Base-by-base conservation (phyloP, 345 rosid species). In the Syzygium grande region DNA sequence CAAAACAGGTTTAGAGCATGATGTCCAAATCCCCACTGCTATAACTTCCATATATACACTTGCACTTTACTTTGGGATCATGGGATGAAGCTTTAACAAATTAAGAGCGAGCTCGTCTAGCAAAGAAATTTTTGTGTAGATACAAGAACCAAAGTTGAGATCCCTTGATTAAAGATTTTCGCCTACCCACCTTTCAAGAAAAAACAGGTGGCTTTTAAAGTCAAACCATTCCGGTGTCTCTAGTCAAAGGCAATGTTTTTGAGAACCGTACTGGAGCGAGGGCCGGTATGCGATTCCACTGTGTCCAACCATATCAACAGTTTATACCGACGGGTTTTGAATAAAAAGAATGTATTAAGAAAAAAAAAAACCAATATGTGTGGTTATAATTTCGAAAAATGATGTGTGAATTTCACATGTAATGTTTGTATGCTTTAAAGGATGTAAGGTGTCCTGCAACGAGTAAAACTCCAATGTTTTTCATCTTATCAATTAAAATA, bases 171-270 rank as follows among this genome's bases (percentile, higher is more conserved):
- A 58, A 58, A 58, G n/a, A 23, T 56, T 58, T 27, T 59, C 15
- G 2, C 29, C 65, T 59, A 59, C 0, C 14, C 7, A 59, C 30
- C 30, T 27, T 38, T 3, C 4, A 38, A 38, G 41, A 41, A 41
- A 41, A 41, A 41, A 41, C 1, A 6, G 6, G 43, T 1, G 43
- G 6, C 43, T 41, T 41, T 59, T 2, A 25, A 27, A 11, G 65
- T 11, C 7, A 0, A 41, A 4, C 43, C 5, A 41, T 41, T 4
- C 43, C 6, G 0, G 1, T 0, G n/a, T 59, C n/a, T 13, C 3
- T 0, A 3, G 16, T 27, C 65, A 59, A 59, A 59, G 30, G 30
- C 5, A 27, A 59, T 27, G 65, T 11, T 25, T 59, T 27, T 1
- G 29, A 23, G 15, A 27, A 27, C 1, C n/a, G 0, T 0, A 11